Conservation (phyloP, 164 flowering plant species). For the Brasenia schreberi region DNA sequence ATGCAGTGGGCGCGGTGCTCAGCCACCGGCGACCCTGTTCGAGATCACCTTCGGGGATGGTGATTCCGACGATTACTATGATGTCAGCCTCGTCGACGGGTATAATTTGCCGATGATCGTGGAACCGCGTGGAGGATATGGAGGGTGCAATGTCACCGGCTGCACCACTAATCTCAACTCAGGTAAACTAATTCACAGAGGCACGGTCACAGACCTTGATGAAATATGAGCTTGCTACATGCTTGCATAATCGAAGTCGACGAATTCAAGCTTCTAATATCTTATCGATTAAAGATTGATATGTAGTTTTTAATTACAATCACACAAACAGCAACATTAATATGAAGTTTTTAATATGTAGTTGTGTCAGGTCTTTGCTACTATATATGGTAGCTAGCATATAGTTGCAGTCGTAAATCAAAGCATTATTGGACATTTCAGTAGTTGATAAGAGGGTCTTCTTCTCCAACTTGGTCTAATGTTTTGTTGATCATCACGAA, state of each 20-base stretch:
- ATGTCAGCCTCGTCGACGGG: constrained; percentile 77
- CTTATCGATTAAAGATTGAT: too few species aligned
- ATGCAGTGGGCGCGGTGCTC: constrained; percentile 54
- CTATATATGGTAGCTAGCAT: too few species aligned
- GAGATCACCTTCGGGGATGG: constrained; percentile 65
- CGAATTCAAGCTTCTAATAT: too few species aligned
- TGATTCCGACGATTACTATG: constrained; percentile 43
- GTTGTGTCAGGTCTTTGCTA: too few species aligned
- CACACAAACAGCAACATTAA: too few species aligned
- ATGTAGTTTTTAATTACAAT: too few species aligned
- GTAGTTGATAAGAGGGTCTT: too few species aligned
- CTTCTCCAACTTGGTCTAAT: constrained; percentile 16
- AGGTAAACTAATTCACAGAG: constrained; percentile 19
- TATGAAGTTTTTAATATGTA: too few species aligned
- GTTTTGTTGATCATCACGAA: too few species aligned
- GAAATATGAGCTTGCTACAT: background rate
- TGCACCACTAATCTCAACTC: constrained; percentile 40
- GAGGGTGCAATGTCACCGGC: constrained; percentile 54
- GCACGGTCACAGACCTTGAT: too few species aligned
- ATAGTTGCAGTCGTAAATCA: too few species aligned
- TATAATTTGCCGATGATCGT: constrained; percentile 65
- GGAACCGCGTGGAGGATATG: constrained; percentile 27
- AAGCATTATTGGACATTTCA: too few species aligned
- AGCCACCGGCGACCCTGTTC: constrained; percentile 65
- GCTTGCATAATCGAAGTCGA: background rate